Conservation (phyloP, 192 early-diverging fungal species). For the Chytriomyces sp. region DNA sequence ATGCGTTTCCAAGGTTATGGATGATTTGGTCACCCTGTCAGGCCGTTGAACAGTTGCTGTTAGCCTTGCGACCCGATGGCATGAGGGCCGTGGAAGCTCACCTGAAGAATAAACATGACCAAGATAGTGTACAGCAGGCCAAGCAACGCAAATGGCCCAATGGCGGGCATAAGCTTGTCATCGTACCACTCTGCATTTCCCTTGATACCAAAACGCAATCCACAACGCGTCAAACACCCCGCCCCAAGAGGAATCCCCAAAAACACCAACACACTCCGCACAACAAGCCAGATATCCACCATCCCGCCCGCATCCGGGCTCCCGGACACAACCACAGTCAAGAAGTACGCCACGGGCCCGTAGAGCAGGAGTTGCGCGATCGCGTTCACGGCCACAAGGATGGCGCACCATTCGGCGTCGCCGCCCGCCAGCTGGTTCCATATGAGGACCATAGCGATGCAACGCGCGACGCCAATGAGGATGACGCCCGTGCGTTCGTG, state of each 20-base stretch:
- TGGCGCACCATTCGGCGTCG: slow-evolving; percentile 68
- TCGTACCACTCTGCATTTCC: slow-evolving; percentile 55
- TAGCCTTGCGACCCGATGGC: too few species aligned
- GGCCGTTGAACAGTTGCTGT: too few species aligned
- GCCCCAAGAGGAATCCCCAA: slow-evolving; percentile 67
- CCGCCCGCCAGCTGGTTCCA: slow-evolving; percentile 73
- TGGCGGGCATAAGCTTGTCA: slow-evolving; percentile 52
- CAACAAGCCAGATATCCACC: slow-evolving; percentile 56
- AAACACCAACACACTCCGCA: slow-evolving; percentile 59
- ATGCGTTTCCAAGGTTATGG: slow-evolving; percentile 59
- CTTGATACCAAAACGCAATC: slow-evolving; percentile 28
- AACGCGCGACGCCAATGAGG: slow-evolving; percentile 54
- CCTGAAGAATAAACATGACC: slow-evolving; percentile 68
- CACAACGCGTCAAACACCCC: slow-evolving; percentile 59
- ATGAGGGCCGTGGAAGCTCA: too few species aligned
- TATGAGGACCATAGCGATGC: slow-evolving; percentile 81
- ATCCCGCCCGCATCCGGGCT: not conserved
- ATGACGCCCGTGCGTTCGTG: slow-evolving; percentile 69
- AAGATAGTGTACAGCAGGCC: slow-evolving; percentile 69
- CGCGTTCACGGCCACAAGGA: slow-evolving; percentile 71
- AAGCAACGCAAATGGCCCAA: slow-evolving; percentile 60
- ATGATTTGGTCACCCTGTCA: slow-evolving; percentile 63
- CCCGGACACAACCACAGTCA: slow-evolving; percentile 54
- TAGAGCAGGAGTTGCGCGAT: slow-evolving; percentile 67
- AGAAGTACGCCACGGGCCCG: slow-evolving; percentile 62